These are phyloP conservation scores for Apiotrichum sp. DNA, from an alignment of 1,284 basidiomycete genomes.

Conservation along the genomic window DNA sequence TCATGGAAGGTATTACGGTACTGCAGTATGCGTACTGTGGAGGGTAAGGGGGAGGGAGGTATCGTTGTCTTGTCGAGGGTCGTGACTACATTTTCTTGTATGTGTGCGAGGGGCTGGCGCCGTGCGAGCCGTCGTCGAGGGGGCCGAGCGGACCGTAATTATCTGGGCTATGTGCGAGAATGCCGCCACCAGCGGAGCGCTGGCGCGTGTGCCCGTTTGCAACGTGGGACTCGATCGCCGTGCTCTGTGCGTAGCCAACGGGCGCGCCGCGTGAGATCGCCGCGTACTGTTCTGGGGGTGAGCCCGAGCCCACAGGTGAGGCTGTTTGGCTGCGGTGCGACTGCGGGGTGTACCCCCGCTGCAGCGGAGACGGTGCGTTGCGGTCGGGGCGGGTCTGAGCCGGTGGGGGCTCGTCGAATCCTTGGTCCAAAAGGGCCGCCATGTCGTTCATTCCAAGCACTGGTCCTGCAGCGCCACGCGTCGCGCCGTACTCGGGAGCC, in stretches of 20 bases:
- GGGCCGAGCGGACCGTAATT: slow-evolving; percentile 41
- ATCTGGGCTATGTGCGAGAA: slow-evolving; percentile 7
- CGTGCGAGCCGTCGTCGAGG: slow-evolving; percentile 26
- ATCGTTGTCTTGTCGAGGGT: too few relatives aligned
- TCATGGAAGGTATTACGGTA: too few relatives aligned
- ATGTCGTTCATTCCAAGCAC: slow-evolving; percentile 60
- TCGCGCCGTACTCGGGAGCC: slow-evolving; percentile 49
- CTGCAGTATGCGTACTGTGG: not conserved
- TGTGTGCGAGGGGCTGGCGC: not conserved
- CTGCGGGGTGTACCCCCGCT: slow-evolving; percentile 9
- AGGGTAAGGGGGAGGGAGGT: too few relatives aligned
- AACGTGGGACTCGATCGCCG: not conserved
- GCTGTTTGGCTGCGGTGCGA: not conserved
- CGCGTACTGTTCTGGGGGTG: slow-evolving; percentile 2
- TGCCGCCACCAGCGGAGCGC: slow-evolving; percentile 28
- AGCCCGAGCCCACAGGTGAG: slow-evolving; percentile 3
- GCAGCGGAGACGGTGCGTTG: slow-evolving; percentile 26
- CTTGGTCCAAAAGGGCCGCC: slow-evolving; percentile 79
- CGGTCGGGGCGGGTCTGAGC: slow-evolving; percentile 19
- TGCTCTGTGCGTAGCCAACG: not conserved
- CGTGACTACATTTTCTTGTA: not conserved
- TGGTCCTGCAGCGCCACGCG: slow-evolving; percentile 57
- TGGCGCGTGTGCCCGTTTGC: slow-evolving; percentile 39
- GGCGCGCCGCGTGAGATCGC: not conserved
- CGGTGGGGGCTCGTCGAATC: slow-evolving; percentile 65